These are phyloP conservation scores for Phascolomyces articulosus DNA, from an alignment of 371 early-diverging fungal genomes.

Conservation along the genomic window DNA sequence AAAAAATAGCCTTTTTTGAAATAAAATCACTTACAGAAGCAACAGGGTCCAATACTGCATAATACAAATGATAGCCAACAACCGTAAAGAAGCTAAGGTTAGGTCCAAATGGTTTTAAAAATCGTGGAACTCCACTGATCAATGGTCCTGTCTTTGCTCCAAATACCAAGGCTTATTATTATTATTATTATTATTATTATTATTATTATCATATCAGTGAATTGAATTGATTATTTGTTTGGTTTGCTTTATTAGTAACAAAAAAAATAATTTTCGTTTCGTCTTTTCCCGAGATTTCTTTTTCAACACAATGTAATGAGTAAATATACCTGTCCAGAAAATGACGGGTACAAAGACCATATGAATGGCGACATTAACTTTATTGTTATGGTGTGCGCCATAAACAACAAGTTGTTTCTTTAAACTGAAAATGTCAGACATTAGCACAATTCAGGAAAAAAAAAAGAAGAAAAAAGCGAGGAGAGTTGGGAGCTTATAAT, in stretches of 20 bases:
- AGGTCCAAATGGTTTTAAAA: slow-evolving; percentile 42
- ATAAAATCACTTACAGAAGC: slow-evolving; percentile 61
- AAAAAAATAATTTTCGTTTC: background rate
- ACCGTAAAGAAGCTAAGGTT: slow-evolving; percentile 64
- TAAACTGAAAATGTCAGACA: slow-evolving; percentile 61
- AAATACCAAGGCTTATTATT: slow-evolving; percentile 60
- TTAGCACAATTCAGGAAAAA: slow-evolving; percentile 10
- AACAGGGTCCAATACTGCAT: slow-evolving; percentile 77
- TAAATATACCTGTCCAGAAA: slow-evolving; percentile 71
- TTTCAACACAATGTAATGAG: background rate
- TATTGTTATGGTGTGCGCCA: slow-evolving; percentile 80
- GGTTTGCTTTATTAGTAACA: too few species aligned
- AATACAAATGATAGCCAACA: slow-evolving; percentile 70
- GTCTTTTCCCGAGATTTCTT: background rate
- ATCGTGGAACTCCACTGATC: slow-evolving; percentile 25
- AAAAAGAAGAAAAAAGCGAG: too few species aligned
- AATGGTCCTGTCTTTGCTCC: slow-evolving; percentile 62
- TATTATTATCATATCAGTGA: too few species aligned
- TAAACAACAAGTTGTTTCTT: slow-evolving; percentile 78
- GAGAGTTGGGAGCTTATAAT: too few species aligned
- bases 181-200: background rate
- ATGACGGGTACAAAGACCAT: slow-evolving; percentile 91
- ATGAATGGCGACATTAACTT: slow-evolving; percentile 83
- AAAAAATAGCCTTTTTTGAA: background rate
- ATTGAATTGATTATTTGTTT: too few species aligned